Evolutionary conservation across 306 rosid species (phyloP).

Genomic region (Cucumis cinereus): DNA sequence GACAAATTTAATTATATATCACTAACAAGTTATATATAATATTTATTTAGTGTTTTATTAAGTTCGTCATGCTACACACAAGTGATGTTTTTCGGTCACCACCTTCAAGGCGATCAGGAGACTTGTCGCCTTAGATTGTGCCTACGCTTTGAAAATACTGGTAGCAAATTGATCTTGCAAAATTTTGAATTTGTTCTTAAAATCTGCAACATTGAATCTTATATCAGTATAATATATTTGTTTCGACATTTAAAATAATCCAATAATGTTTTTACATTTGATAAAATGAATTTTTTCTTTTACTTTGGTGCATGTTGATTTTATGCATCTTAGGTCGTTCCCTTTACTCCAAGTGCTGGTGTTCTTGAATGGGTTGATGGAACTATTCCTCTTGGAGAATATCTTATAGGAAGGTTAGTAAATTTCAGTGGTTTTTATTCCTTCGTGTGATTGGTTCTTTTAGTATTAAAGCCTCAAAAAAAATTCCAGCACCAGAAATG

Average conservation of each 20-base stretch:
- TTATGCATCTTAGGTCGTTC: conserved; percentile 54
- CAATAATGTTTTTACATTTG: neutral
- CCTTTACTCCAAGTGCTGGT: conserved; percentile 98
- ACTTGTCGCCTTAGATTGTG: no score
- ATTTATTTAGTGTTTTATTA: no score
- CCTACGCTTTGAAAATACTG: no score
- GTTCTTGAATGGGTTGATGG: conserved; percentile 98
- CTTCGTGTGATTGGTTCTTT: neutral
- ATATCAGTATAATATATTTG: neutral
- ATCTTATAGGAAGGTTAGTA: conserved; percentile 78
- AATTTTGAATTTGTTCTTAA: no score
- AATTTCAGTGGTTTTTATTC: conserved; percentile 1
- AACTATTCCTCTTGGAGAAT: conserved; percentile 87
- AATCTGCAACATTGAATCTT: no score
- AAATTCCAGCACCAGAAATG: conserved; percentile 51
- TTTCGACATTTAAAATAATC: neutral
- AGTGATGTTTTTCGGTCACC: no score
- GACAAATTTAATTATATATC: no score
- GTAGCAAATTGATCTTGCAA: no score
- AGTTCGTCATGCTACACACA: no score
- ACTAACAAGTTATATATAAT: no score
- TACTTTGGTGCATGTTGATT: neutral
- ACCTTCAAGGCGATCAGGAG: no score
- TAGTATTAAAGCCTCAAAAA: conserved; percentile 7
- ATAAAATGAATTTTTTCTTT: neutral